A percentile compares a stretch with the other conserved stretches of the same genome.
Conservation (phyloP, 257 asterid species). For the Solanum megistacrolobum region DNA sequence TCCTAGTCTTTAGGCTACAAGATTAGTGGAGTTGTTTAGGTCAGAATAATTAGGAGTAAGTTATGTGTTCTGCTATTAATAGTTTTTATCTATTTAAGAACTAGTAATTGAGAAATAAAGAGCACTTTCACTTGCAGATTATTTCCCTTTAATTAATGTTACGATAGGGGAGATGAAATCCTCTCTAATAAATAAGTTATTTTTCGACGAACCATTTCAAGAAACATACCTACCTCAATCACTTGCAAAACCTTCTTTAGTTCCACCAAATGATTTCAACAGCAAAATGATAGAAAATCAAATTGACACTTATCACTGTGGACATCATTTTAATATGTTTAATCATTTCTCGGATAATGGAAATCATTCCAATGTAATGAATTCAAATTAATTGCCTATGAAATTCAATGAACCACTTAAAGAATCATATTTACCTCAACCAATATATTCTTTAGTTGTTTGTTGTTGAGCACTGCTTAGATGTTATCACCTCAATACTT, state of each 20-base stretch:
- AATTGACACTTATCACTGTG: background rate
- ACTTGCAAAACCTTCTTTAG: too few species aligned
- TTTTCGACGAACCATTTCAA: background rate
- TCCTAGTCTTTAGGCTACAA: background rate
- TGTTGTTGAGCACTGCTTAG: background rate
- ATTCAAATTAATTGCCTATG: background rate
- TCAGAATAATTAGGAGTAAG: too few species aligned
- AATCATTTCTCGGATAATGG: too few species aligned
- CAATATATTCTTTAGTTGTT: background rate
- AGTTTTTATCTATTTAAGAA: too few species aligned
- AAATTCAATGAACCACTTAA: background rate
- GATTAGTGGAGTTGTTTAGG: background rate
- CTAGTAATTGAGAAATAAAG: too few species aligned
- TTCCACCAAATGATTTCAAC: background rate
- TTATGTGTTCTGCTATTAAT: too few species aligned
- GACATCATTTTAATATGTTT: too few species aligned
- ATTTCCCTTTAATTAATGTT: background rate
- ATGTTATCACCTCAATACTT: background rate
- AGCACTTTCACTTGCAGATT: background rate
- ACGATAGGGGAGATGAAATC: background rate
- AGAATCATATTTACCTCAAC: background rate
- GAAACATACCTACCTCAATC: background rate
- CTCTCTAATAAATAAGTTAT: background rate
- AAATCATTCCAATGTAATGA: background rate
- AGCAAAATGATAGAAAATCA: background rate